Base-by-base conservation (phyloP, 495 filamentous ascomycete species). In the Trichoderma virens region DNA sequence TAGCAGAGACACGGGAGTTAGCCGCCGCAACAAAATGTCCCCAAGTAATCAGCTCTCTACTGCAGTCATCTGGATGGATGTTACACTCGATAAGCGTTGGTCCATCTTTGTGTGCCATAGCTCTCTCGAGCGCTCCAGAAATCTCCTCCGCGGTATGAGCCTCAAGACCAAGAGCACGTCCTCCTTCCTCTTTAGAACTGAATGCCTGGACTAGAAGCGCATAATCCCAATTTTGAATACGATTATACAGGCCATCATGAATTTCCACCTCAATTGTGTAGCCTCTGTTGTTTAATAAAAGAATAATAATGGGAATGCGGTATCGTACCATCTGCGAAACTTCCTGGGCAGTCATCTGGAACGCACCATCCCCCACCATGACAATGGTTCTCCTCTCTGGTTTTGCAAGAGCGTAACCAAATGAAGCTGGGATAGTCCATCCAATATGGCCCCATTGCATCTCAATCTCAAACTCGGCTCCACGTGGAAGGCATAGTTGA, bases 231-330 rank as follows among this genome's bases (percentile, higher is more conserved):
- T 70, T 69, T 65, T 70, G 66, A 45, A 70, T 70, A 67, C 66
- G 66, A 65, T 69, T 70, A 64, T 70, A 70, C 23, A 60, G 38
- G 5, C 69, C 69, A 25, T 79, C 80, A 64, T 83, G 79, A 60
- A 83, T 83, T 28, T 74, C 74, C 11, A 79, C 75, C 71, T 83
- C 80, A 43, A 81, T 83, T 0, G 79, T 81, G 65, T 83, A 83
- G 0, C 80, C 80, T 7, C 74, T 70, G 62, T 82, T 83, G 67
- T 81, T 80, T 47, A 82, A 73, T 5, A 70, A 39, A n/a, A 70
- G 2, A 4, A 72, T 73, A 41, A 66, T 68, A 31, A 73, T 69
- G 34, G 67, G 69, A 20, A 72, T n/a, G n/a, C 64, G 66, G 63
- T 54, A 67, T 16, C 68, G 60, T 59, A 72, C 68, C 71, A 72